Conservation (phyloP, 2,329 filamentous ascomycete genomes). For the Arthrobotrys entomopaga region DNA sequence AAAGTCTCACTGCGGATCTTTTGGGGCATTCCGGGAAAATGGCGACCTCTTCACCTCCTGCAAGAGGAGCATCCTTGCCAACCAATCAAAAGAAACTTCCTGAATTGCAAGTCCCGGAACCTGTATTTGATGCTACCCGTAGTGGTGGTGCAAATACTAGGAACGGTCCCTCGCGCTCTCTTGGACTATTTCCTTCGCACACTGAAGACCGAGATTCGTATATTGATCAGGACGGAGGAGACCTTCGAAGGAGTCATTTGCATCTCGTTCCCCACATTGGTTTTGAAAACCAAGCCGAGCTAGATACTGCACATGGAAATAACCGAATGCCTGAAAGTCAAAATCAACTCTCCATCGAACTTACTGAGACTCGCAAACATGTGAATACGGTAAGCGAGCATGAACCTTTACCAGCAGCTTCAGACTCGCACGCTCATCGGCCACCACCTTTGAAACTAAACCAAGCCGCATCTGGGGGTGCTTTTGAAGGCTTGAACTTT, state of each 20-base stretch:
- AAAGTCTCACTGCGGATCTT: conserved; percentile 53
- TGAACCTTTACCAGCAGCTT: neutral
- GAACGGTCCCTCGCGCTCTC: conserved; percentile 12
- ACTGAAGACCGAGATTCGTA: conserved; percentile 47
- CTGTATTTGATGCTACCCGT: conserved; percentile 38
- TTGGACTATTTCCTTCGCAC: conserved; percentile 31
- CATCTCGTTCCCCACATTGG: conserved; percentile 48
- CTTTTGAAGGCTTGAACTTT: conserved; percentile 48
- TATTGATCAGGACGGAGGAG: conserved; percentile 46
- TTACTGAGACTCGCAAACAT: neutral
- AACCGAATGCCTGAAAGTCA: neutral
- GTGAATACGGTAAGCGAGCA: neutral
- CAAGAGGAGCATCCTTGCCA: conserved; percentile 55
- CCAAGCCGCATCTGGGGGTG: conserved; percentile 13
- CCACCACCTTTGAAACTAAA: conserved; percentile 33
- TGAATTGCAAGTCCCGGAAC: conserved; percentile 34
- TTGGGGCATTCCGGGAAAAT: conserved; percentile 47
- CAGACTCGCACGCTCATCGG: conserved; percentile 15
- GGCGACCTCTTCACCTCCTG: conserved; percentile 54
- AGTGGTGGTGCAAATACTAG: conserved; percentile 15
- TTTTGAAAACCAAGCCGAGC: conserved; percentile 27
- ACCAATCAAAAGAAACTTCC: conserved; percentile 50
- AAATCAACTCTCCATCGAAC: conserved; percentile 11
- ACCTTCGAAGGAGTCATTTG: conserved; percentile 49
- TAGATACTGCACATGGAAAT: conserved; percentile 21